Percentiles rank a stretch among this genome's conserved stretches.
These are phyloP conservation scores for Paracoccidioides brasiliensis DNA, from an alignment of 2,329 filamentous ascomycete species.

Conservation along the genomic window DNA sequence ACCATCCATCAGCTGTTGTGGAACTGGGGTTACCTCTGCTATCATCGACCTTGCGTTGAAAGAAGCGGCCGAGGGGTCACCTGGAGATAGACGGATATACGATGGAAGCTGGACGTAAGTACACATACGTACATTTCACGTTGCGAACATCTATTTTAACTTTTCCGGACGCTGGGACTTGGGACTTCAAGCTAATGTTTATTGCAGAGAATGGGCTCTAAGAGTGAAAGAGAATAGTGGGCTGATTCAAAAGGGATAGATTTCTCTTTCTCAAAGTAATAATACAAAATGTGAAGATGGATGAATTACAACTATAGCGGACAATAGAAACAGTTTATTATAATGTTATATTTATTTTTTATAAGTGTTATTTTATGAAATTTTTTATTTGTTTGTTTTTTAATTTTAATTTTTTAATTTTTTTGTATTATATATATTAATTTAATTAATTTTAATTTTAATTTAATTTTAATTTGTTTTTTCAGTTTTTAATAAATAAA, in stretches of 20 bases:
- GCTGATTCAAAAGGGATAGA: slow-evolving; percentile 29
- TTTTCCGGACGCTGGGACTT: slow-evolving; percentile 4
- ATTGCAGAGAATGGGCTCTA: slow-evolving; percentile 38
- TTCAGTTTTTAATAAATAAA: no score
- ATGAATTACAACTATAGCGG: no score
- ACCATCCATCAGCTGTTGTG: slow-evolving; percentile 78
- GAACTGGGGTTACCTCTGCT: slow-evolving; percentile 86
- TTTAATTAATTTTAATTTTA: no score
- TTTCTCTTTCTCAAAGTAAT: not conserved
- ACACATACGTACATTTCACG: not conserved
- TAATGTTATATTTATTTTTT: no score
- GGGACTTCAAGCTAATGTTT: not conserved
- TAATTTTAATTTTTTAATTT: no score
- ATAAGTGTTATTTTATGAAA: no score
- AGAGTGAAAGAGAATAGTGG: slow-evolving; percentile 34
- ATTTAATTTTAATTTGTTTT: no score
- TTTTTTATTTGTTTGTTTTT: no score
- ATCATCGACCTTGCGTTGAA: slow-evolving; percentile 77
- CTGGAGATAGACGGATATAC: slow-evolving; percentile 62
- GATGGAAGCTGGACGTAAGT: slow-evolving; percentile 97
- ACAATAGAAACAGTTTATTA: no score
- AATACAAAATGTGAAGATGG: no score
- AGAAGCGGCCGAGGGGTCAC: slow-evolving; percentile 59
- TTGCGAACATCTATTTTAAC: slow-evolving; percentile 6
- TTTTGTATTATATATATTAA: no score